Conservation (phyloP, 257 asterid species). For the Forsythia viridissima region DNA sequence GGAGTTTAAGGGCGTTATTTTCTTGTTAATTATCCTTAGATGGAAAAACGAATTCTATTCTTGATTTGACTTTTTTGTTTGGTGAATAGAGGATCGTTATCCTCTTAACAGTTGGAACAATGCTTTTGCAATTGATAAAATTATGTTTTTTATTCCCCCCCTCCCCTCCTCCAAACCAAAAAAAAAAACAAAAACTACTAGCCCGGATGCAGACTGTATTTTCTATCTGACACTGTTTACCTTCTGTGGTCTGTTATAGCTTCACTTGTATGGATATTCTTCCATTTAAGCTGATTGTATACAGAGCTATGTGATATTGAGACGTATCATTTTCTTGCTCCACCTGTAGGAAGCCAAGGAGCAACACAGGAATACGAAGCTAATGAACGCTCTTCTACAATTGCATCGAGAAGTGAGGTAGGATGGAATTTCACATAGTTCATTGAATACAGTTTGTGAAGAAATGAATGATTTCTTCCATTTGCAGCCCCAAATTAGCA, state of each 20-base stretch:
- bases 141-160: neutral
- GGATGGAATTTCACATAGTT: slow-evolving; percentile 12
- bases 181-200: neutral
- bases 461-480: slow-evolving; percentile 19
- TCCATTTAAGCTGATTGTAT: neutral
- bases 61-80: neutral
- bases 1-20: neutral
- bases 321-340: slow-evolving; percentile 18
- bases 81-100: neutral
- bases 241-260: neutral
- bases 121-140: neutral
- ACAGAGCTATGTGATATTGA: neutral
- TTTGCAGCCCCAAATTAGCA: slow-evolving; percentile 90
- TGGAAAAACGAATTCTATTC: neutral
- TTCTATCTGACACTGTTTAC: neutral
- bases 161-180: too few relatives aligned
- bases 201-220: neutral
- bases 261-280: neutral
- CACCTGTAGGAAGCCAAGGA: slow-evolving; percentile 71
- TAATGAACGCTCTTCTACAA: slow-evolving; percentile 75
- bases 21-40: neutral
- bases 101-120: neutral
- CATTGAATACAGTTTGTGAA: slow-evolving; percentile 16
- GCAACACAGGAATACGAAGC: slow-evolving; percentile 94
- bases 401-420: slow-evolving; percentile 94